Base-by-base conservation (phyloP, 2,329 filamentous ascomycete species). In the Eurotiales sp. region DNA sequence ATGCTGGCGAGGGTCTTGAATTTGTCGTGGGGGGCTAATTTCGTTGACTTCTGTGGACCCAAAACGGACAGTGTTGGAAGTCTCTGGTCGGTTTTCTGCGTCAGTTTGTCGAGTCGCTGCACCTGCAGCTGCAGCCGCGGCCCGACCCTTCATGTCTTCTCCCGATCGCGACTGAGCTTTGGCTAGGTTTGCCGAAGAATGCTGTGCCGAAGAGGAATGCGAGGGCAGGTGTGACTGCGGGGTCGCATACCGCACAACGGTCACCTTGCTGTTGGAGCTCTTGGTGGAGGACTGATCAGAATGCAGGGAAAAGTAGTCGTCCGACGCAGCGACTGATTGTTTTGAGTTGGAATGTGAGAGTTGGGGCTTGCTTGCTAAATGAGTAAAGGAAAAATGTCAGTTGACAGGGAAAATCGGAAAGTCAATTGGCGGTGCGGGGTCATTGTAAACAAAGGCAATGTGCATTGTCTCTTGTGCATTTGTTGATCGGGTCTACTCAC, bases 321-420 rank as follows among this genome's bases (percentile, higher is more conserved):
- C 72, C 19, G 75, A 76, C 30, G 73, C 74, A 42, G 72, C 68
- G 34, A 71, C 64, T n/a, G 75, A 78, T 57, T 72, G 74, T 55
- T 70, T 66, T 3, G 74, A 76, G 40, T 70, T 60, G 41, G 70
- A 63, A 43, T 69, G 70, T 12, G 67, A 59, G 45, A 77, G 59
- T 58, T 75, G 71, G 45, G 75, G 75, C 56, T 64, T 67, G 59
- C 64, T 76, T 56, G 68, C 72, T 75, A 58, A n/a, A n/a, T n/a
- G n/a, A n/a, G n/a, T n/a, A n/a, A n/a, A n/a, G n/a, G n/a, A n/a
- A n/a, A n/a, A n/a, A n/a, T n/a, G n/a, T n/a, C n/a, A n/a, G n/a
- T n/a, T n/a, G n/a, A n/a, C n/a, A n/a, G n/a, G n/a, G n/a, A n/a
- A n/a, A n/a, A n/a, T n/a, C 53, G 40, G 45, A 12, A 45, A 46